A percentile compares a stretch with the other conserved stretches of the same genome.
phyloP scores from a whole-genome alignment of 1,139 yeast genomes.

The Taphrina sp. region DNA sequence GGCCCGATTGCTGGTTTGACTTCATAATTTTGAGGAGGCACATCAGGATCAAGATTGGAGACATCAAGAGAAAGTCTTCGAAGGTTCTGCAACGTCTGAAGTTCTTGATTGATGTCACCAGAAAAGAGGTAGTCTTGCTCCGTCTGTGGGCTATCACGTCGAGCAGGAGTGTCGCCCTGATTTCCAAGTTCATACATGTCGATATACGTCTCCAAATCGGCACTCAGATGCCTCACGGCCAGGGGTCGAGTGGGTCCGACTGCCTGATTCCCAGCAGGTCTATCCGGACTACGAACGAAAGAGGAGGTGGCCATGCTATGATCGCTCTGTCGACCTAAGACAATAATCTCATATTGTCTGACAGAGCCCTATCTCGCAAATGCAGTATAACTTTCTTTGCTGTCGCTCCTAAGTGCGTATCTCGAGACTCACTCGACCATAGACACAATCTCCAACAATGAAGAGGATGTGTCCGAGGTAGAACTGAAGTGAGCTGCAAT shows the following conservation, averaged over 20 bases:
- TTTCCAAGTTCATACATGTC: slow-evolving; percentile 21
- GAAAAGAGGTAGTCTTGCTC: slow-evolving; percentile 14
- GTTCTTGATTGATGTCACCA: slow-evolving; percentile 21
- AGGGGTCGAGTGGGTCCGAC: slow-evolving; percentile 17
- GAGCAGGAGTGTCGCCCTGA: background rate
- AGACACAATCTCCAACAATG: no score
- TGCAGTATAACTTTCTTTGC: no score
- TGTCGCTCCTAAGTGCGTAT: no score
- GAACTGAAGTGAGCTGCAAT: no score
- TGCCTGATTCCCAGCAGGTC: no score
- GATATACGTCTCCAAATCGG: slow-evolving; percentile 8
- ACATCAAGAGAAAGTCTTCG: slow-evolving; percentile 24
- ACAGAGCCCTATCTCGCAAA: no score
- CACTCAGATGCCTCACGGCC: slow-evolving; percentile 7
- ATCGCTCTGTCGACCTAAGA: no score
- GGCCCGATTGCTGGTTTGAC: background rate
- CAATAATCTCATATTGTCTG: no score
- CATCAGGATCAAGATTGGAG: slow-evolving; percentile 27
- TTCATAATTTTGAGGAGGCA: slow-evolving; percentile 14
- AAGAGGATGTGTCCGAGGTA: no score
- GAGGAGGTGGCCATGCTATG: no score
- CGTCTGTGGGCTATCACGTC: background rate
- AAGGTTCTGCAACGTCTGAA: slow-evolving; percentile 21
- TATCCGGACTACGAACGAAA: no score
- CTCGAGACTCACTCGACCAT: no score